Percentiles rank a stretch among this genome's conserved stretches.
phyloP scores from a whole-genome alignment of 306 rosid genomes.

The Acacia melanoxylon region DNA sequence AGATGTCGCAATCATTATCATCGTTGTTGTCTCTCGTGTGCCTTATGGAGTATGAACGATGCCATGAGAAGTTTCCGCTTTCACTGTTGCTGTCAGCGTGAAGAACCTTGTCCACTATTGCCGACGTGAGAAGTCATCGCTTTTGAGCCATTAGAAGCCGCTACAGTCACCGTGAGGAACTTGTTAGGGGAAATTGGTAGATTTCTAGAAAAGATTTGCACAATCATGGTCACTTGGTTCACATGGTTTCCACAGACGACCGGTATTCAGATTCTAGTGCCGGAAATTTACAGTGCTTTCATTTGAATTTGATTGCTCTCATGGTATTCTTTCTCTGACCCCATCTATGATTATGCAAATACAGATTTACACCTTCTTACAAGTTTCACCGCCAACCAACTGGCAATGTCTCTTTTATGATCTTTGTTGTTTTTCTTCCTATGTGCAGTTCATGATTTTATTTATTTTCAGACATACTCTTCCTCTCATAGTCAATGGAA shows the following conservation, averaged over 20 bases:
- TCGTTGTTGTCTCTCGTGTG: too few species aligned
- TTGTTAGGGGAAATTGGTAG: slow-evolving; percentile 94
- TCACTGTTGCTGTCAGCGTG: too few species aligned
- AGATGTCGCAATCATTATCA: too few species aligned
- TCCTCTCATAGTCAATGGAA: slow-evolving; percentile 60
- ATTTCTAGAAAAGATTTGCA: slow-evolving; percentile 65
- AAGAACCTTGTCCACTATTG: too few species aligned
- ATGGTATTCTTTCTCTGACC: slow-evolving; percentile 45
- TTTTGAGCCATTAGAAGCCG: too few species aligned
- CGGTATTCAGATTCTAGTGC: slow-evolving; percentile 57
- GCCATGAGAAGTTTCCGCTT: too few species aligned
- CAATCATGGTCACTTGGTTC: slow-evolving; percentile 67
- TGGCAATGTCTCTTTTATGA: not conserved
- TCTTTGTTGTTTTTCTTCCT: slow-evolving; percentile 12
- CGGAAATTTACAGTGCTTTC: slow-evolving; percentile 61
- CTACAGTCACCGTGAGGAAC: too few species aligned
- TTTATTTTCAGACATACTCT: too few species aligned
- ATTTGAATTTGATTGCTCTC: slow-evolving; percentile 55
- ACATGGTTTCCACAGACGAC: slow-evolving; percentile 81
- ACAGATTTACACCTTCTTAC: not conserved
- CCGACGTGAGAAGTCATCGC: too few species aligned
- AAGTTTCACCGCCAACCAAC: not conserved
- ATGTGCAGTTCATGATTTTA: slow-evolving; percentile 84
- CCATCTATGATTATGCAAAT: slow-evolving; percentile 14
- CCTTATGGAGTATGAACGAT: too few species aligned